Percentiles rank a stretch among this genome's conserved stretches.
Conservation (phyloP, 2,329 filamentous ascomycete species). For the Leptographium galeiforme region DNA sequence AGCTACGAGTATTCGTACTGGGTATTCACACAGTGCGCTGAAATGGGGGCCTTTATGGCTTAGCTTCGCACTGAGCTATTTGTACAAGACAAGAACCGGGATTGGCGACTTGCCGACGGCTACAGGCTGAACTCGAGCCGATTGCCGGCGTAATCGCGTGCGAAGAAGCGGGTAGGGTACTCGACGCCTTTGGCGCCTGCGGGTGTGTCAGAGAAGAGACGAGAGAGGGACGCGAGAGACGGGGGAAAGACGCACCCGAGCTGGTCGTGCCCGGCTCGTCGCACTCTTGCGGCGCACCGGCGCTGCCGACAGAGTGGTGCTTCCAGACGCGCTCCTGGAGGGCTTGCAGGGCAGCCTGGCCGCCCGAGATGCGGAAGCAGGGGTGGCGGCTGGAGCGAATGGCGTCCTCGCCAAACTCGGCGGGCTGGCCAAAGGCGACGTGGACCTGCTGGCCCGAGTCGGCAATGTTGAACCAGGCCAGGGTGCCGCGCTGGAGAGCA, state of each 20-base stretch:
- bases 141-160: constrained; percentile 42
- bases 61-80: not conserved
- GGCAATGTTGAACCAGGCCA: constrained; percentile 49
- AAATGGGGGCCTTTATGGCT: not conserved
- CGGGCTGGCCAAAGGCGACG: constrained; percentile 29
- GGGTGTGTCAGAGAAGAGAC: not conserved
- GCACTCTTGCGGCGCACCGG: constrained; percentile 35
- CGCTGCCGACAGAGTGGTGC: constrained; percentile 33
- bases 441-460: constrained; percentile 42
- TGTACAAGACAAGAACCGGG: too few relatives aligned
- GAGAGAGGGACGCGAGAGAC: not conserved
- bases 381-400: constrained; percentile 35
- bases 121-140: constrained; percentile 37
- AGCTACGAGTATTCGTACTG: too few relatives aligned
- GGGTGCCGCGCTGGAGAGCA: constrained; percentile 29
- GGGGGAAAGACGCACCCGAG: constrained; percentile 10
- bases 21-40: too few relatives aligned
- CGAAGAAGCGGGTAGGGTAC: constrained; percentile 50
- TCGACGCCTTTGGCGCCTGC: constrained; percentile 37
- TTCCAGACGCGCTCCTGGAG: constrained; percentile 36
- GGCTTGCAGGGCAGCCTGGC: constrained; percentile 29
- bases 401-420: constrained; percentile 15
- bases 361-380: constrained; percentile 38
- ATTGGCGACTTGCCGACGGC: too few relatives aligned
- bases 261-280: constrained; percentile 37